Base-by-base conservation (phyloP, 2,329 filamentous ascomycete genomes). In the Colletotrichum euphorbiae region DNA sequence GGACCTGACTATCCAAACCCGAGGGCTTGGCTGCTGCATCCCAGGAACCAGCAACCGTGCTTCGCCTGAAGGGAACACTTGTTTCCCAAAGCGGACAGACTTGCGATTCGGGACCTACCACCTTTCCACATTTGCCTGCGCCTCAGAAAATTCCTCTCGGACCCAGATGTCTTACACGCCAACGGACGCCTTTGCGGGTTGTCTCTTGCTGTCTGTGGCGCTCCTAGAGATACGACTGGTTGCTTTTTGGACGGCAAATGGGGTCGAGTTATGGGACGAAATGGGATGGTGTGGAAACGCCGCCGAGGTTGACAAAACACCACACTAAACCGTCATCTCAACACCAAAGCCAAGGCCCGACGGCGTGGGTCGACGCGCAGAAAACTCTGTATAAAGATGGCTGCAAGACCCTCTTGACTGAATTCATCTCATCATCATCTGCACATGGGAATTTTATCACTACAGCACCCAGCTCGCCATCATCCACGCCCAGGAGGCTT, bases 61-160 rank as follows among this genome's bases (percentile, higher is more conserved):
- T 68, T 51, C 21, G 21, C 54, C 63, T 4, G 28, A 24, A 62
- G 48, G 38, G 33, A 48, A 38, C 33, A 51, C 15, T 17, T 51
- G 61, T 67, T 70, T 68, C 67, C 69, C 69, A 65, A 69, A 65
- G 46, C 24, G 55, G 69, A 69, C 66, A 70, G 55, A 62, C 55
- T 70, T 70, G 69, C 69, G 69, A 70, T 52, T 61, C 28, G 28
- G 55, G 21, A 52, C 54, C 33, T 42, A 11, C 58, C 33, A 28
- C 46, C 19, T 40, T 15, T 19, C 50, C 62, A 50, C 43, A 51
- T 58, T 60, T 15, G 31, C 56, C 56, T 46, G 51, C 42, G 62
- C 56, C 62, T 62, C 50, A 51, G 38, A 52, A 65, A 52, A 52
- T 43, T 40, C 24, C 33, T 38, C 31, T 40, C 21, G 50, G 45